Conservation (phyloP, 2,329 filamentous ascomycete species). For the Helotiales sp. region DNA sequence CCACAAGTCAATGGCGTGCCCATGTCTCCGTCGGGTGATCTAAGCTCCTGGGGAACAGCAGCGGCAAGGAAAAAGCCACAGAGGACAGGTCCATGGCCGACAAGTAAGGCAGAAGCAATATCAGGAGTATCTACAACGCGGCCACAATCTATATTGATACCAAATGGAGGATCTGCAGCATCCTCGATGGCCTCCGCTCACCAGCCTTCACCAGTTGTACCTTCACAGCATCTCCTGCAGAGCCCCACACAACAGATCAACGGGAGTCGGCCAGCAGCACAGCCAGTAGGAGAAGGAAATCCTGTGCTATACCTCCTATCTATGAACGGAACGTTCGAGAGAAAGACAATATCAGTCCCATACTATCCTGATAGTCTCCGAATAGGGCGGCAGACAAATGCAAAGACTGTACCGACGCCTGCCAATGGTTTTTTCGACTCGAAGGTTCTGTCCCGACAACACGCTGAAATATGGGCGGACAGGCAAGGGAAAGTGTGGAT, state of each 20-base stretch:
- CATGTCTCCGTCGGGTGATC: slow-evolving; percentile 28
- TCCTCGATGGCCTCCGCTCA: slow-evolving; percentile 64
- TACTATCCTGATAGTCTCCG: slow-evolving; percentile 91
- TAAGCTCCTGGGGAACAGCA: slow-evolving; percentile 39
- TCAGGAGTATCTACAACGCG: slow-evolving; percentile 61
- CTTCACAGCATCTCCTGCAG: slow-evolving; percentile 69
- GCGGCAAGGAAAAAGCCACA: slow-evolving; percentile 49
- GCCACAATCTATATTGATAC: slow-evolving; percentile 60
- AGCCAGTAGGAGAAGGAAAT: slow-evolving; percentile 52
- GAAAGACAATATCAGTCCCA: slow-evolving; percentile 92
- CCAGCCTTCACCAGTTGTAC: slow-evolving; percentile 57
- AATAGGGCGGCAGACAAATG: slow-evolving; percentile 95
- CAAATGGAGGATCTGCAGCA: slow-evolving; percentile 57
- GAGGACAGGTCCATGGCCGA: slow-evolving; percentile 58
- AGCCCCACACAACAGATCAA: slow-evolving; percentile 56
- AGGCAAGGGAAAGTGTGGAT: slow-evolving; percentile 90
- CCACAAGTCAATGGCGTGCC: slow-evolving; percentile 60
- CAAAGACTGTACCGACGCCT: slow-evolving; percentile 88
- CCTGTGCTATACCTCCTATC: slow-evolving; percentile 85
- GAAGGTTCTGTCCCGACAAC: slow-evolving; percentile 93
- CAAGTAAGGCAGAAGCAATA: slow-evolving; percentile 64
- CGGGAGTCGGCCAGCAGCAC: slow-evolving; percentile 46
- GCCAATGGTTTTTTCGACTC: slow-evolving; percentile 97
- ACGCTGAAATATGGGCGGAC: slow-evolving; percentile 93
- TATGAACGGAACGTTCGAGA: slow-evolving; percentile 94